Evolutionary conservation across 2,329 filamentous ascomycete genomes (phyloP).

Genomic region (Alternaria sp.): DNA sequence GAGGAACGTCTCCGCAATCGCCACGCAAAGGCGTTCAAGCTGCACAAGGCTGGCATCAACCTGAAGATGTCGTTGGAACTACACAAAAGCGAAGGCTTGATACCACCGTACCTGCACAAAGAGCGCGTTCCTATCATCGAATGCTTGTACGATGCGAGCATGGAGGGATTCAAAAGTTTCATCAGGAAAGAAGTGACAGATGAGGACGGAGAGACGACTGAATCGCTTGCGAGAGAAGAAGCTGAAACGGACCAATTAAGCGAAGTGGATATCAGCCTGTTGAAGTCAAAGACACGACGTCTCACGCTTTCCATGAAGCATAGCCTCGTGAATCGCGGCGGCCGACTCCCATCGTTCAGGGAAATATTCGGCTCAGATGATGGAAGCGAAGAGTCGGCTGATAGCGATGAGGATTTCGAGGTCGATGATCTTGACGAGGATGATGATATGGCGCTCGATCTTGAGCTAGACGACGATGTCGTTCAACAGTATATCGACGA

Average conservation of each 20-base stretch:
- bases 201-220: neutral
- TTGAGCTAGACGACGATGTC: slow-evolving; percentile 15
- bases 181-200: slow-evolving; percentile 6
- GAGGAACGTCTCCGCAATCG: slow-evolving; percentile 31
- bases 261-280: slow-evolving; percentile 17
- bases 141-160: slow-evolving; percentile 50
- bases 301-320: slow-evolving; percentile 14
- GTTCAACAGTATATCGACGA: neutral
- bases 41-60: slow-evolving; percentile 36
- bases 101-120: slow-evolving; percentile 43
- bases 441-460: slow-evolving; percentile 17
- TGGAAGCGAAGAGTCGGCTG: neutral
- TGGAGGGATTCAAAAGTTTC: slow-evolving; percentile 49
- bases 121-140: slow-evolving; percentile 32
- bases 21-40: slow-evolving; percentile 34
- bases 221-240: slow-evolving; percentile 1
- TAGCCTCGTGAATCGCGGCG: slow-evolving; percentile 10
- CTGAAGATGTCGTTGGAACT: slow-evolving; percentile 37
- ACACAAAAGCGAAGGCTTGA: slow-evolving; percentile 23
- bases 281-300: slow-evolving; percentile 18
- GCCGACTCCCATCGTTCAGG: neutral
- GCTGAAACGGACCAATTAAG: slow-evolving; percentile 36
- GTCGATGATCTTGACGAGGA: slow-evolving; percentile 12
- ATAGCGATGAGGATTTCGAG: neutral
- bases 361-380: slow-evolving; percentile 3